A percentile compares a stretch with the other conserved stretches of the same genome.
Conservation (phyloP, 192 early-diverging fungal genomes). For the Gamsiella multidivaricata region DNA sequence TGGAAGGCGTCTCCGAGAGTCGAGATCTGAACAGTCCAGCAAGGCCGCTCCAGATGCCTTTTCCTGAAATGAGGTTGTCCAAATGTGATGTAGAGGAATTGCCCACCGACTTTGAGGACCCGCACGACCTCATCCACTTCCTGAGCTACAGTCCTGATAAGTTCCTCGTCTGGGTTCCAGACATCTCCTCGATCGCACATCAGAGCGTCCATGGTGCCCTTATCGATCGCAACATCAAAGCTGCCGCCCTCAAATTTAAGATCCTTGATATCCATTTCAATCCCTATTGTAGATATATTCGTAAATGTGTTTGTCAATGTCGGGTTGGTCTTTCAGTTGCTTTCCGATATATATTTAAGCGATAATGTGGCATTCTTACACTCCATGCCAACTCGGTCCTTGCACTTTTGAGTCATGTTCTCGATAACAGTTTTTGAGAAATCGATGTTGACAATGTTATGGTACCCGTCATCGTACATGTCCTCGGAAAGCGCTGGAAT, state of each 20-base stretch:
- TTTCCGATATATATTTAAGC: neutral
- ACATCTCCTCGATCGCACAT: constrained; percentile 88
- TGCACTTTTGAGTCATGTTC: constrained; percentile 72
- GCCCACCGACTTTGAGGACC: constrained; percentile 78
- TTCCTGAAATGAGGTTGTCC: constrained; percentile 91
- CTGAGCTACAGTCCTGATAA: constrained; percentile 69
- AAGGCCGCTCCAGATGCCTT: constrained; percentile 73
- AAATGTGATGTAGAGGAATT: constrained; percentile 91
- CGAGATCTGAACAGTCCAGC: constrained; percentile 73
- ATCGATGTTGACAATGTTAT: constrained; percentile 83
- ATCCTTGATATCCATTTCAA: constrained; percentile 82
- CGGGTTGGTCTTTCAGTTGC: no score
- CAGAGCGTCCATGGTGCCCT: constrained; percentile 92
- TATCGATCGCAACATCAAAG: constrained; percentile 87
- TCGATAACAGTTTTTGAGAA: constrained; percentile 83
- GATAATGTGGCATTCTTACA: constrained; percentile 54
- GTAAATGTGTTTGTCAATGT: no score
- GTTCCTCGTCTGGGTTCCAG: constrained; percentile 84
- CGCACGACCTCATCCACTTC: constrained; percentile 85
- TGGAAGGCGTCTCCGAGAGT: constrained; percentile 83
- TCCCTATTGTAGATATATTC: constrained; percentile 43
- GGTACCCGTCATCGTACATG: constrained; percentile 82
- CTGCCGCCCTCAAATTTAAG: constrained; percentile 69
- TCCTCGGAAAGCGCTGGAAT: constrained; percentile 77
- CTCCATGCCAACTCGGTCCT: constrained; percentile 62